Conservation (phyloP, 129 eudicot genomes). For the sunflower (Helianthus annuus) region DNA sequence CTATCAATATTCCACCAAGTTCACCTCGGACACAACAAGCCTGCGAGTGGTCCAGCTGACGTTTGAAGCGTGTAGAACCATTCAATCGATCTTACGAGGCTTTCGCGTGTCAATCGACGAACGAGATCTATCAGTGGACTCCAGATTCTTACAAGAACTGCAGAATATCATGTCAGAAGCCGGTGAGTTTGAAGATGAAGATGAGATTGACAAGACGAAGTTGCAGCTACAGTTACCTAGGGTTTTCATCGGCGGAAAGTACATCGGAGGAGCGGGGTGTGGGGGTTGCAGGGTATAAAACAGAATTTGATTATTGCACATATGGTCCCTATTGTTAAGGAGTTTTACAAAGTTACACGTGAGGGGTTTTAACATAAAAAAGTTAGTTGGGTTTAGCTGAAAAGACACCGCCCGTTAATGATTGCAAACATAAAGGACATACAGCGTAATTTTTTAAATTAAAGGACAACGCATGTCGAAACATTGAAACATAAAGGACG, state of each 20-base stretch:
- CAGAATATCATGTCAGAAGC: constrained; percentile 40
- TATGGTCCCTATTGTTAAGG: too few relatives aligned
- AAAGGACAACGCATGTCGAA: too few relatives aligned
- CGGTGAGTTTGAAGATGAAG: not conserved
- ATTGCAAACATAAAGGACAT: too few relatives aligned
- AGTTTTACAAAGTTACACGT: too few relatives aligned
- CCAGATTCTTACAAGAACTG: constrained; percentile 58
- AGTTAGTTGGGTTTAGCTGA: too few relatives aligned
- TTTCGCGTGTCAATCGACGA: constrained; percentile 81
- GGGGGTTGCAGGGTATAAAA: too few relatives aligned
- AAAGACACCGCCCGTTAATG: too few relatives aligned
- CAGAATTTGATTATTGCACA: too few relatives aligned
- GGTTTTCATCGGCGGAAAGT: constrained; percentile 85
- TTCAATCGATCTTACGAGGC: constrained; percentile 55
- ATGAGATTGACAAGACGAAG: constrained; percentile 29
- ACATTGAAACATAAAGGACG: too few relatives aligned
- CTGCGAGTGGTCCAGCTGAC: constrained; percentile 77
- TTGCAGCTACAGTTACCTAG: constrained; percentile 59
- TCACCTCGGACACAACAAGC: constrained; percentile 72
- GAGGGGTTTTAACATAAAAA: too few relatives aligned
- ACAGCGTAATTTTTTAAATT: too few relatives aligned
- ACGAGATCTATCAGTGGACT: constrained; percentile 88
- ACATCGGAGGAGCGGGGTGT: constrained; percentile 93
- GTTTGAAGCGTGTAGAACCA: constrained; percentile 82
- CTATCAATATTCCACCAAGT: constrained; percentile 74